Conservation (phyloP, 2,329 filamentous ascomycete species). For the Botrytis medusae region DNA sequence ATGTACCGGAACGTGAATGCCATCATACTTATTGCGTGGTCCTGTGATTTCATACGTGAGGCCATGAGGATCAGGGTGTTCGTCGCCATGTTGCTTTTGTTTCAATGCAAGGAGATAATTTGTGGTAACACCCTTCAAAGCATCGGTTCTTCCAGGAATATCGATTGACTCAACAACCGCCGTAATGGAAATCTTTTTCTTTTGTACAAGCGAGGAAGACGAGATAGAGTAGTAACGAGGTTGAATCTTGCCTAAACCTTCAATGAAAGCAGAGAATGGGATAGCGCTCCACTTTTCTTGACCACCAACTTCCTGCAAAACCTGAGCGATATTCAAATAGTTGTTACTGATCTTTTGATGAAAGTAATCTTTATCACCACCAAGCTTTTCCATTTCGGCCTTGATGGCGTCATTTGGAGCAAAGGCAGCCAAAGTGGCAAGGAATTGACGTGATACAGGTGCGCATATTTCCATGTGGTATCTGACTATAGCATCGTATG, state of each 20-base stretch:
- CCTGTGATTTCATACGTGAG: conserved; percentile 84
- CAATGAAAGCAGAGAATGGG: conserved; percentile 92
- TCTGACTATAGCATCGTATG: conserved; percentile 86
- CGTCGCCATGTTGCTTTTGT: conserved; percentile 91
- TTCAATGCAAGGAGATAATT: conserved; percentile 95
- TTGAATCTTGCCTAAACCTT: conserved; percentile 91
- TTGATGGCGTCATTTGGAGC: conserved; percentile 82
- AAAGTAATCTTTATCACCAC: conserved; percentile 94
- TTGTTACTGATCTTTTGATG: conserved; percentile 77
- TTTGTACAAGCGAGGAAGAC: conserved; percentile 90
- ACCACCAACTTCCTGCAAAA: conserved; percentile 70
- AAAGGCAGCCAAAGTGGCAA: conserved; percentile 84
- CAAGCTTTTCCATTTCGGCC: conserved; percentile 83
- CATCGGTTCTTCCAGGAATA: conserved; percentile 72
- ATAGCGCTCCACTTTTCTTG: conserved; percentile 78
- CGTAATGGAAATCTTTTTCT: conserved; percentile 92
- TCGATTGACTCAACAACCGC: conserved; percentile 85
- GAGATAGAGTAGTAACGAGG: conserved; percentile 99
- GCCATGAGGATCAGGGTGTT: conserved; percentile 77
- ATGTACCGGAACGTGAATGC: conserved; percentile 91
- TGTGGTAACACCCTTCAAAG: conserved; percentile 90
- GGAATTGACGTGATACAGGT: conserved; percentile 92
- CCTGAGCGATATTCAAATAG: conserved; percentile 86
- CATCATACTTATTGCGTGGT: conserved; percentile 95
- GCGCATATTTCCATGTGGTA: conserved; percentile 98